phyloP scores from a whole-genome alignment of 2,329 filamentous ascomycete species.

The Cordyceps tenuipes region DNA sequence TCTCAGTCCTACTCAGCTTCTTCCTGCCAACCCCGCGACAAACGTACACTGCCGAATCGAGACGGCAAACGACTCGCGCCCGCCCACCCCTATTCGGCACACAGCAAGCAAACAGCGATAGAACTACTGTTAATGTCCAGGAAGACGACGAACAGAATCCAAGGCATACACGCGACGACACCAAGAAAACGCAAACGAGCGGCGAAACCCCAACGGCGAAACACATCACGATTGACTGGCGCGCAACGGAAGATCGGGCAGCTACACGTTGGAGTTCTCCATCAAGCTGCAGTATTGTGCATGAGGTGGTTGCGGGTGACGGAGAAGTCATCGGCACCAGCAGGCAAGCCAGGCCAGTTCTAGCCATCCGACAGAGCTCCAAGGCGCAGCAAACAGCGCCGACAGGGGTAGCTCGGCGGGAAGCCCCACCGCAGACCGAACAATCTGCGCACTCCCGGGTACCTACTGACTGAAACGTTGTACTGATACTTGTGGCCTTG shows the following conservation, averaged over 20 bases:
- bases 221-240: background rate
- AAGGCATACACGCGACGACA: slow-evolving; percentile 1
- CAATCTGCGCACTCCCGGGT: too few species aligned
- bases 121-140: slow-evolving; percentile 4
- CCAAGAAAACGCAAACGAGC: background rate
- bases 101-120: background rate
- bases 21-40: background rate
- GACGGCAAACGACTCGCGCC: background rate
- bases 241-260: background rate
- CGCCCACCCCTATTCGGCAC: background rate
- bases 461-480: too few species aligned
- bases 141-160: background rate
- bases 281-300: slow-evolving; percentile 4
- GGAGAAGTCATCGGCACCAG: background rate
- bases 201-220: background rate
- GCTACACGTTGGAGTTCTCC: background rate
- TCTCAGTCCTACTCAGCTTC: too few species aligned
- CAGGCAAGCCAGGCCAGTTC: background rate
- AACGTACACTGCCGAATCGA: background rate
- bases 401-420: slow-evolving; percentile 6
- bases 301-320: background rate
- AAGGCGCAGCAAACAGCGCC: background rate
- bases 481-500: background rate
- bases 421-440: too few species aligned
- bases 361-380: background rate